These are phyloP conservation scores for Cordyceps pruinosa DNA, from an alignment of 2,329 filamentous ascomycete genomes.

Conservation along the genomic window DNA sequence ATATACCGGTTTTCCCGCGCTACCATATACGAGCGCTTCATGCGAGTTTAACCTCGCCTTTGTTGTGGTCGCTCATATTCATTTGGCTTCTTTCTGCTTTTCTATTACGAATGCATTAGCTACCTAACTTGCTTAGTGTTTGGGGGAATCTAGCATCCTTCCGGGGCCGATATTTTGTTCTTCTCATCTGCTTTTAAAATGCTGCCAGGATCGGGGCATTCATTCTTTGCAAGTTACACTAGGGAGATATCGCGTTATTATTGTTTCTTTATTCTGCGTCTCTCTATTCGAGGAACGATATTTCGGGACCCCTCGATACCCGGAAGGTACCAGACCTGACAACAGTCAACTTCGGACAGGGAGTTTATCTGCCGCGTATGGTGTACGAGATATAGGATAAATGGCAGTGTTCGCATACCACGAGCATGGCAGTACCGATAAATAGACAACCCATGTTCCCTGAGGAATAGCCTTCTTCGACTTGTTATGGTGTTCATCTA, in stretches of 20 bases:
- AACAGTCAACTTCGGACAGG: neutral
- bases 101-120: neutral
- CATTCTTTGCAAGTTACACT: neutral
- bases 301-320: too few species aligned
- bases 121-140: neutral
- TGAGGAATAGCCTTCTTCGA: neutral
- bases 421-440: neutral
- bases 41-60: neutral
- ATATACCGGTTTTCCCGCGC: neutral
- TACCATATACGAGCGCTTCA: neutral
- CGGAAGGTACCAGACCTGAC: neutral
- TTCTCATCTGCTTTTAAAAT: neutral
- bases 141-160: neutral
- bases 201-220: neutral
- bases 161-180: neutral
- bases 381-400: neutral
- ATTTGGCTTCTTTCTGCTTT: neutral
- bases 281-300: neutral
- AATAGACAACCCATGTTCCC: neutral
- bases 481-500: neutral
- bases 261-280: neutral
- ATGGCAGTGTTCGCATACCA: neutral
- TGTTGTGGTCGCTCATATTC: neutral
- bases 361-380: neutral
- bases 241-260: neutral